Conservation (phyloP, 164 flowering plant genomes). For the Liriodendron chinense region DNA sequence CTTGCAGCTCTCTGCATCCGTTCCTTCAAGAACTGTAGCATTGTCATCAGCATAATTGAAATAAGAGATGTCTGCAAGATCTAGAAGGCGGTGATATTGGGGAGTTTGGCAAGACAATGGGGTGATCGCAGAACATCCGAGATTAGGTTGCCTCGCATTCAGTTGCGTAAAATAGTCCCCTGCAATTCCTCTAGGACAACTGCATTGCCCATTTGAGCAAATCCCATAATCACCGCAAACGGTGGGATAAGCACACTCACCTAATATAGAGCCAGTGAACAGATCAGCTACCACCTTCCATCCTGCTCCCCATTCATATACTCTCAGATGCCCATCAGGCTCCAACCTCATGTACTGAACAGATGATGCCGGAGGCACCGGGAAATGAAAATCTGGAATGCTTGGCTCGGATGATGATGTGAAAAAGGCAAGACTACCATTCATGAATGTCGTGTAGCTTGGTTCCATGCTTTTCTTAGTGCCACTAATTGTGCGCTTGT, state of each 20-base stretch:
- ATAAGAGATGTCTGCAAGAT: slow-evolving; percentile 13
- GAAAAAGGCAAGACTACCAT: slow-evolving; percentile 18
- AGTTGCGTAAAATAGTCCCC: slow-evolving; percentile 14
- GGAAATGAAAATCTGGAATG: neutral
- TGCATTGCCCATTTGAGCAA: slow-evolving; percentile 23
- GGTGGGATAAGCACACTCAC: slow-evolving; percentile 17
- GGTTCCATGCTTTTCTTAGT: neutral
- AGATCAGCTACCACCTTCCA: neutral
- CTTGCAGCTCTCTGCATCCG: slow-evolving; percentile 15
- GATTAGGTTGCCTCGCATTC: slow-evolving; percentile 13
- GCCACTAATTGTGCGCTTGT: neutral
- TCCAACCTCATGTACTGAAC: slow-evolving; percentile 29
- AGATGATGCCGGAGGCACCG: slow-evolving; percentile 6
- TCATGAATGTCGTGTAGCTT: slow-evolving; percentile 15
- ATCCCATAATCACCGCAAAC: slow-evolving; percentile 23
- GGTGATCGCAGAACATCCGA: slow-evolving; percentile 18
- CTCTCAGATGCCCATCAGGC: slow-evolving; percentile 32
- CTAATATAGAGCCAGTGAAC: neutral
- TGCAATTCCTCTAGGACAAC: slow-evolving; percentile 16
- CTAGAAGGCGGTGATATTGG: slow-evolving; percentile 12
- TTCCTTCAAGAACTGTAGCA: neutral
- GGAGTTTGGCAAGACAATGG: slow-evolving; percentile 12
- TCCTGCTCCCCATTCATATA: slow-evolving; percentile 21
- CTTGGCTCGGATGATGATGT: slow-evolving; percentile 11
- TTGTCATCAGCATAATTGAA: slow-evolving; percentile 6